Percentiles rank a stretch among this genome's conserved stretches.
Conservation (phyloP, 2,329 filamentous ascomycete species). For the Bipolaris gigantea region DNA sequence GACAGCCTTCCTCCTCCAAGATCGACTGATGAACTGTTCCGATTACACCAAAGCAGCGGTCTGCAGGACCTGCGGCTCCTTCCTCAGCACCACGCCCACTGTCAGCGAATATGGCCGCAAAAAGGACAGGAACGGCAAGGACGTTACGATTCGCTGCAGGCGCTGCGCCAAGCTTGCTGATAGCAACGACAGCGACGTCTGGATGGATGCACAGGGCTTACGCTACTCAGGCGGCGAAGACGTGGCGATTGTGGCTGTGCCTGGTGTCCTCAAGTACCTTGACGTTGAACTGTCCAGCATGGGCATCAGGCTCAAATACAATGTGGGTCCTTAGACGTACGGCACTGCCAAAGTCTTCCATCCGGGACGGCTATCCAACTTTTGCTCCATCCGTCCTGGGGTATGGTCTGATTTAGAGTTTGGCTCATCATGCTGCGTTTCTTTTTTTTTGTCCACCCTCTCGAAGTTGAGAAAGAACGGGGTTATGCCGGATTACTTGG, state of each 20-base stretch:
- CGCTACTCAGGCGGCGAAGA: slow-evolving; percentile 88
- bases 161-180: slow-evolving; percentile 67
- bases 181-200: slow-evolving; percentile 58
- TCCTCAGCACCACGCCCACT: slow-evolving; percentile 82
- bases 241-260: slow-evolving; percentile 88
- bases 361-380: no score
- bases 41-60: slow-evolving; percentile 90
- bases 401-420: neutral
- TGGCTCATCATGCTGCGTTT: neutral
- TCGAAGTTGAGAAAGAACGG: neutral
- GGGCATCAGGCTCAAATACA: slow-evolving; percentile 94
- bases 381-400: no score
- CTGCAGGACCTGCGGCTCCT: slow-evolving; percentile 85
- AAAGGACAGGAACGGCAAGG: slow-evolving; percentile 61
- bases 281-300: slow-evolving; percentile 96
- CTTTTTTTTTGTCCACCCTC: neutral
- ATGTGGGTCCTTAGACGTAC: slow-evolving; percentile 58
- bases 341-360: no score
- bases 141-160: slow-evolving; percentile 77
- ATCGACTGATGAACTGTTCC: slow-evolving; percentile 94
- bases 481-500: neutral
- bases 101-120: slow-evolving; percentile 61
- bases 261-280: slow-evolving; percentile 87
- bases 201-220: slow-evolving; percentile 87
- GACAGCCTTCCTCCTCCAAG: slow-evolving; percentile 90